Percentiles rank a stretch among this genome's conserved stretches.
Evolutionary conservation across 169 alveolate genomes (phyloP).

Genomic region (Perkinsus marinus): DNA sequence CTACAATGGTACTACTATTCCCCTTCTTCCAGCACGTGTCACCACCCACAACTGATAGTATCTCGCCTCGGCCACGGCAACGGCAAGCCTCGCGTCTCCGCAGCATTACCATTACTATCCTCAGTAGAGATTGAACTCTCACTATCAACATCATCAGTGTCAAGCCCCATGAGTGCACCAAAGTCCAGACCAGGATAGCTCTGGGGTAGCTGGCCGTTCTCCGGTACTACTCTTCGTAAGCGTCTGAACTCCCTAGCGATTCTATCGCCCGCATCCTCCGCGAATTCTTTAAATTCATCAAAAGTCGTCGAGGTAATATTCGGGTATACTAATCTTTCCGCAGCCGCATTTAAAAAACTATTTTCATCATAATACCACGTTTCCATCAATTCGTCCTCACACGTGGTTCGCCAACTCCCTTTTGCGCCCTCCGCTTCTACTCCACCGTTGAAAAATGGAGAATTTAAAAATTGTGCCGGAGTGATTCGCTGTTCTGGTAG

Average conservation of each 20-base stretch:
- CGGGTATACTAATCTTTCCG: background rate
- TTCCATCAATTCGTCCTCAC: background rate
- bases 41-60: too few species aligned
- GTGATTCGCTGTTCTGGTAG: background rate
- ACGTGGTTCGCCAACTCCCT: background rate
- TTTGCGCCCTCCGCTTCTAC: background rate
- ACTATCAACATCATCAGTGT: background rate
- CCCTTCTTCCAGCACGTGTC: too few species aligned
- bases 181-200: background rate
- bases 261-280: background rate
- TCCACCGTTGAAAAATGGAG: background rate
- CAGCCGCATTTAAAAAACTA: background rate
- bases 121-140: background rate
- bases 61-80: too few species aligned
- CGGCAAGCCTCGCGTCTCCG: too few species aligned
- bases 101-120: background rate
- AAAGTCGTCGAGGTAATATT: too few species aligned
- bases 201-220: background rate
- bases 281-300: background rate
- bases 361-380: background rate
- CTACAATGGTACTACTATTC: too few species aligned
- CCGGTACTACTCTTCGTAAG: background rate
- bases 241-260: background rate
- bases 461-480: background rate
- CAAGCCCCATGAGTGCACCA: background rate